Base-by-base conservation (phyloP, 2,329 filamentous ascomycete species). In the Ceratocystis diversiconidia region DNA sequence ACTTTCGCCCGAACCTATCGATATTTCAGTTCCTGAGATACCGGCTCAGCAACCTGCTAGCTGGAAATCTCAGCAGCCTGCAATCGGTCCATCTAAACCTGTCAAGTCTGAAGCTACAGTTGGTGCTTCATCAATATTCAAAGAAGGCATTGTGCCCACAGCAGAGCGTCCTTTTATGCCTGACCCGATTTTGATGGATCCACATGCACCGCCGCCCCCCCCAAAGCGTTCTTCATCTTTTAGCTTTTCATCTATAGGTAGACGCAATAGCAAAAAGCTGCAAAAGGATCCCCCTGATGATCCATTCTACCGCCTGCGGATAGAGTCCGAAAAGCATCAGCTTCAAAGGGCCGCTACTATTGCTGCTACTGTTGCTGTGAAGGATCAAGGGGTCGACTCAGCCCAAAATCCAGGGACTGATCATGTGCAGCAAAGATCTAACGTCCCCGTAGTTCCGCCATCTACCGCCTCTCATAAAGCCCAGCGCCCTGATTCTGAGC, bases 211-310 rank as follows among this genome's bases (percentile, higher is more conserved):
- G 41, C 70, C 68, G 25, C 70, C 68, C 60, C 71, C 76, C 2
- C 67, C 71, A 30, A 70, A 71, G 15, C 71, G 73, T 3, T 70
- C 73, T 1, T 70, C 70, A 3, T 71, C 73, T 2, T 70, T 70
- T 4, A 73, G 73, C 32, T 73, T 74, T 48, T 74, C 76, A 62
- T 74, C 76, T 66, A 69, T 79, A 43, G 71, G 74, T 7, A 77
- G 80, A 62, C 80, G 74, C 65, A 79, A 76, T n/a, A 85, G 82
- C 70, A 83, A 84, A 69, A 85, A 82, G 70, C 73, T 84, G 44
- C 79, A 76, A 70, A 85, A 85, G 68, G 78, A 82, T 1, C 82
- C 80, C 0, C 81, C 82, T 1, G 75, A 73, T n/a, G 81, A 84
- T 61, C 73, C 76, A 1, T 79, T 77, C 76, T 76, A 77, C 69